A percentile compares a stretch with the other conserved stretches of the same genome.
Evolutionary conservation across 2,329 filamentous ascomycete genomes (phyloP).

Genomic region (Colletotrichum karsti): DNA sequence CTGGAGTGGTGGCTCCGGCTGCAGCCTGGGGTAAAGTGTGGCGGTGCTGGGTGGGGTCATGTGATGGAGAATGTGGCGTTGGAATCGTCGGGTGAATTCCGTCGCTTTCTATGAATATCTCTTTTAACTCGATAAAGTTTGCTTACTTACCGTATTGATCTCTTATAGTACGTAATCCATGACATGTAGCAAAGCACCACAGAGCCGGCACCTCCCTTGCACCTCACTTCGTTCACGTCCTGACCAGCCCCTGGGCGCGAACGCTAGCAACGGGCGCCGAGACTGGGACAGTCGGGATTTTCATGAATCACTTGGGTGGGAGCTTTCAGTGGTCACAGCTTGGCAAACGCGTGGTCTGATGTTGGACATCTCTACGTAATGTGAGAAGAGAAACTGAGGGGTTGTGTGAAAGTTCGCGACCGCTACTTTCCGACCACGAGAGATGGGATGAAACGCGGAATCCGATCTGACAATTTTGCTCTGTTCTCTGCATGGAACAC

Average conservation of each 20-base stretch:
- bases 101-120: neutral
- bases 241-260: constrained; percentile 8
- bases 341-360: constrained; percentile 24
- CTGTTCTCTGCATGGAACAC: constrained; percentile 12
- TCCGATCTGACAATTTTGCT: constrained; percentile 5
- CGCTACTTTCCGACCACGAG: neutral
- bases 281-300: neutral
- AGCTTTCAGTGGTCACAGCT: neutral
- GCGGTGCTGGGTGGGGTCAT: constrained; percentile 1
- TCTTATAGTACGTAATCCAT: no score
- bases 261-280: neutral
- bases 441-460: constrained; percentile 21
- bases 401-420: neutral
- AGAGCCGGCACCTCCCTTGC: neutral
- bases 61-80: neutral
- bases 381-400: no score
- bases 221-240: neutral
- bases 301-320: neutral
- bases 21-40: constrained; percentile 20
- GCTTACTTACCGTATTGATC: no score
- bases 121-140: no score
- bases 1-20: neutral
- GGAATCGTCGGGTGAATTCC: neutral
- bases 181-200: no score
- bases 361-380: no score